These are phyloP conservation scores for Cladosporium sp. DNA, from an alignment of 2,329 filamentous ascomycete genomes.

Conservation along the genomic window DNA sequence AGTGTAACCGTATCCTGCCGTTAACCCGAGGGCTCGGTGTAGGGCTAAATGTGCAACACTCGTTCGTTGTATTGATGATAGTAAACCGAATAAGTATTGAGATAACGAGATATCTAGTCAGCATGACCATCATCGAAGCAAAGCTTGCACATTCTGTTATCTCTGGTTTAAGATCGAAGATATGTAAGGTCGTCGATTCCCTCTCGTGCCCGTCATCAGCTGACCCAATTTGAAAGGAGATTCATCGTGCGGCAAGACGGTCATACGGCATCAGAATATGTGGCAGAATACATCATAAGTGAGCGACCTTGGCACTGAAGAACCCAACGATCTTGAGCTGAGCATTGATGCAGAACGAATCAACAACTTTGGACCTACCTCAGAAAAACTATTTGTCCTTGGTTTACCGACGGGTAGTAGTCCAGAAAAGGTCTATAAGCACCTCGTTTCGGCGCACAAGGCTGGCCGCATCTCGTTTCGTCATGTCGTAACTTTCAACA, in stretches of 20 bases:
- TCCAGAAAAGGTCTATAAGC: constrained; percentile 71
- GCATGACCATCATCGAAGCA: no score
- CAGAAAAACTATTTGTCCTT: constrained; percentile 72
- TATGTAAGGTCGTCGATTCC: no score
- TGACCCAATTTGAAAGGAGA: constrained; percentile 53
- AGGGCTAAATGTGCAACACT: no score
- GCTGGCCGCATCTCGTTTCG: constrained; percentile 74
- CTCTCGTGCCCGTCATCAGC: no score
- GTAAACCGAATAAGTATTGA: no score
- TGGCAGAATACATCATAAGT: constrained; percentile 77
- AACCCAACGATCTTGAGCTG: background rate
- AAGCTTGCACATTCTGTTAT: no score
- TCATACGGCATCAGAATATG: constrained; percentile 64
- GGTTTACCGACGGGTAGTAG: constrained; percentile 80
- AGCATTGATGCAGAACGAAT: constrained; percentile 61
- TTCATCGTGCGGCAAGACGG: constrained; percentile 77
- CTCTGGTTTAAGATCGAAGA: no score
- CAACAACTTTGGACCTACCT: constrained; percentile 68
- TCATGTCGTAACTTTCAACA: constrained; percentile 88
- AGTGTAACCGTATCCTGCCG: background rate
- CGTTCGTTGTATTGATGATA: no score
- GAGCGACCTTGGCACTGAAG: constrained; percentile 19
- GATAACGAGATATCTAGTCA: no score
- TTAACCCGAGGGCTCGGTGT: no score
- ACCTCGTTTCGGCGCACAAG: constrained; percentile 68